phyloP scores from a whole-genome alignment of 2,329 filamentous ascomycete species.

The Alternaria hordeiaustralica region DNA sequence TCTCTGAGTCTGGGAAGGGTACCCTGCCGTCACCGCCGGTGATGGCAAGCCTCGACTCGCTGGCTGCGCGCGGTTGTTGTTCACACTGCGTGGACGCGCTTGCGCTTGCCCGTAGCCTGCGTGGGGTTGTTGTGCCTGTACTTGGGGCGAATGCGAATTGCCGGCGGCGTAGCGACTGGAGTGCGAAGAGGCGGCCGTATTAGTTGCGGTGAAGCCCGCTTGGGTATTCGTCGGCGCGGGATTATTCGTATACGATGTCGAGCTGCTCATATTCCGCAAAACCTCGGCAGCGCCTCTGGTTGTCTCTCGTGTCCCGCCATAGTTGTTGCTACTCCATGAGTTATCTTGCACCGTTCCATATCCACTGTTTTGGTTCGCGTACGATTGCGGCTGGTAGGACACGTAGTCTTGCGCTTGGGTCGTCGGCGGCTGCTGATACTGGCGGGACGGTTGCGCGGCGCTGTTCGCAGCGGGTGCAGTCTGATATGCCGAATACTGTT shows the following conservation, averaged over 20 bases:
- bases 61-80: conserved; percentile 29
- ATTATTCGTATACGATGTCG: conserved; percentile 25
- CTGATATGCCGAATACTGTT: conserved; percentile 36
- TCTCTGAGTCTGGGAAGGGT: conserved; percentile 39
- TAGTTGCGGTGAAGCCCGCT: conserved; percentile 31
- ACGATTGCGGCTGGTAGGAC: conserved; percentile 31
- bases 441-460: conserved; percentile 29
- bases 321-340: conserved; percentile 31
- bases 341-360: conserved; percentile 31
- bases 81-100: conserved; percentile 35
- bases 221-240: conserved; percentile 21
- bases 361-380: conserved; percentile 24
- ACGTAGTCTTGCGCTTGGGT: conserved; percentile 38
- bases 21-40: conserved; percentile 29
- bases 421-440: conserved; percentile 33
- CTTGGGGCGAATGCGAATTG: conserved; percentile 17
- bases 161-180: conserved; percentile 25
- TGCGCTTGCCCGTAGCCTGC: conserved; percentile 32
- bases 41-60: conserved; percentile 29
- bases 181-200: conserved; percentile 20
- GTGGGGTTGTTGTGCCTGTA: conserved; percentile 29
- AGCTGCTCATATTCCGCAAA: conserved; percentile 43
- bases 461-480: conserved; percentile 34
- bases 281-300: conserved; percentile 43
- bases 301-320: conserved; percentile 34